phyloP scores from a whole-genome alignment of 805 yeast genomes.

The Nadsonia fulvescens region DNA sequence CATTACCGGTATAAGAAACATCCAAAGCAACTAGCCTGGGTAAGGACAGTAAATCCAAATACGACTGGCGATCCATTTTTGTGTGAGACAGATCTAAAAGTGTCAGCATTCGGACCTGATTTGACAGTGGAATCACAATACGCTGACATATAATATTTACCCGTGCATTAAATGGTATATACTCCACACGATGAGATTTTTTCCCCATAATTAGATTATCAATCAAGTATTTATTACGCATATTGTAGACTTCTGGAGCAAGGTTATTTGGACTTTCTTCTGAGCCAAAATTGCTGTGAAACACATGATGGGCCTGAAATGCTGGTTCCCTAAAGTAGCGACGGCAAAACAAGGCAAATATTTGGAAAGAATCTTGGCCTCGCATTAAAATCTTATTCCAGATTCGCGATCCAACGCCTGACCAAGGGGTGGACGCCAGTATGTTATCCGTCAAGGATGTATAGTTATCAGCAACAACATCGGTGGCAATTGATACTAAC shows the following conservation, averaged over 20 bases:
- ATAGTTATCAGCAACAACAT: not conserved
- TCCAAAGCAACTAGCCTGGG: slow-evolving; percentile 8
- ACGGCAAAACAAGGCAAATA: slow-evolving; percentile 7
- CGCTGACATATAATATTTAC: no score
- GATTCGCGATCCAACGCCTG: slow-evolving; percentile 6
- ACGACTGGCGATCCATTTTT: not conserved
- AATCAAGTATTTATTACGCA: slow-evolving; percentile 3
- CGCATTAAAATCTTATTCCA: slow-evolving; percentile 8
- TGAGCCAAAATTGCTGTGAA: not conserved
- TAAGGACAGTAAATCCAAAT: slow-evolving; percentile 2
- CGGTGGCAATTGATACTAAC: slow-evolving; percentile 1
- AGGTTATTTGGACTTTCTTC: not conserved
- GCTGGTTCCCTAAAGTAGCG: slow-evolving; percentile 5
- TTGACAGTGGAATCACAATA: not conserved
- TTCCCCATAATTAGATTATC: not conserved
- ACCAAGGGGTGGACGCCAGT: slow-evolving; percentile 6
- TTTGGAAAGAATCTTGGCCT: slow-evolving; percentile 8
- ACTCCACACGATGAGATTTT: no score
- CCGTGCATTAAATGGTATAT: no score
- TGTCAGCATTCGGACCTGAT: slow-evolving; percentile 1
- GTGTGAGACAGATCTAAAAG: slow-evolving; percentile 6
- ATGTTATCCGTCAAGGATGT: slow-evolving; percentile 1
- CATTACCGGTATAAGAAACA: slow-evolving; percentile 5
- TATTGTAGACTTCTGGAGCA: not conserved
- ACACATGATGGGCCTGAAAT: slow-evolving; percentile 7